Base-by-base conservation (phyloP, 2,329 filamentous ascomycete species). In the Fusarium piperis region DNA sequence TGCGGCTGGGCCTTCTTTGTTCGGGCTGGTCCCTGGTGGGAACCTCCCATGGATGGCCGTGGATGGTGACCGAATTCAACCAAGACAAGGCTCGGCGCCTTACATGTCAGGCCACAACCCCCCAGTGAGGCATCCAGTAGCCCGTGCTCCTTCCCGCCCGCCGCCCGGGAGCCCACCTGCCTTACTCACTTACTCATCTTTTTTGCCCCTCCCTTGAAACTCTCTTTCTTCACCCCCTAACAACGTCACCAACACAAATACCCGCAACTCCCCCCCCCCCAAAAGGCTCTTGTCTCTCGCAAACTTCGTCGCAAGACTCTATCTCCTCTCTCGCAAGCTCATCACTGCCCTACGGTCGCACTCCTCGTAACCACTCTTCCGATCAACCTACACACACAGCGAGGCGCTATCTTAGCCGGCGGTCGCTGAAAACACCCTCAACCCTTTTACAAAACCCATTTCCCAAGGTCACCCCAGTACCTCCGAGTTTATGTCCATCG, bases 401-500 rank as follows among this genome's bases (percentile, higher is more conserved):
- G 85, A 87, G 86, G 78, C 82, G 81, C 77, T 76, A 79, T 79
- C 61, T 64, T 69, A 83, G 81, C 82, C 79, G 85, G 87, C 85
- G 81, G 85, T 88, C 86, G 86, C 86, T 87, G 77, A 80, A 79
- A 73, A 77, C 73, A 78, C 74, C 68, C 72, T 74, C 76, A 78
- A 75, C 69, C 75, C 63, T 78, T 75, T 77, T 69, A 81, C 75
- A 83, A 81, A 84, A 86, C 83, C 84, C 83, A 81, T 87, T 84
- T 87, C 86, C 87, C 85, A 82, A 82, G 78, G 83, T 82, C 78
- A 84, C 85, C 87, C 87, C 85, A 79, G 81, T 81, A 89, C 91
- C 90, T 89, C 88, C 91, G 91, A 93, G 92, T 95, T 94, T 95
- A 96, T 96, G 94, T 96, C 94, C 91, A 96, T 96, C 93, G 93